Conservation (phyloP, 2,329 filamentous ascomycete species). For the Amylocarpus encephaloides region DNA sequence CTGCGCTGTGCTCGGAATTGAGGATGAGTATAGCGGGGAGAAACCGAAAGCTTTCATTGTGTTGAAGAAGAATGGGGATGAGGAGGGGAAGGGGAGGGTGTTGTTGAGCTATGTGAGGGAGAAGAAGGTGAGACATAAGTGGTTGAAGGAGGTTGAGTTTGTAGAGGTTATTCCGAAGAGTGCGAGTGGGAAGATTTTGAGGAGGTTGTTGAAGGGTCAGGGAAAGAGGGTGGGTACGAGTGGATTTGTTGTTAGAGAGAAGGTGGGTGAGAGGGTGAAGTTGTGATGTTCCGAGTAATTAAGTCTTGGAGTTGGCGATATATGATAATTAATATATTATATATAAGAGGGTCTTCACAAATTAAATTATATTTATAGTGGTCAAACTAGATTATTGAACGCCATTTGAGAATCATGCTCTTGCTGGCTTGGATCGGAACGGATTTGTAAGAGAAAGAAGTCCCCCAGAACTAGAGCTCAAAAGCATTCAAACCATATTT, state of each 20-base stretch:
- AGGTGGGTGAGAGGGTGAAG: not conserved
- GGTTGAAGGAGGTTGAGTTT: constrained; percentile 47
- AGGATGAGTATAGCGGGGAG: constrained; percentile 33
- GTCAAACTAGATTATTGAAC: too few relatives aligned
- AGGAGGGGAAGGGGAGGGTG: constrained; percentile 33
- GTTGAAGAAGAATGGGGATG: constrained; percentile 30
- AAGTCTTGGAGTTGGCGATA: too few relatives aligned
- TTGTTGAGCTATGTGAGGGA: constrained; percentile 45
- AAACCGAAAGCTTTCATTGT: constrained; percentile 55
- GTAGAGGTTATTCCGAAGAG: constrained; percentile 55
- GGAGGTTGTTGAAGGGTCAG: constrained; percentile 46
- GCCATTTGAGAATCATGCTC: too few relatives aligned
- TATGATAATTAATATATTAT: too few relatives aligned
- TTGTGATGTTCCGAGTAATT: not conserved
- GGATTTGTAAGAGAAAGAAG: too few relatives aligned
- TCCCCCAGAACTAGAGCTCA: too few relatives aligned
- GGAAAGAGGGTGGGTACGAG: constrained; percentile 11
- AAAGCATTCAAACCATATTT: too few relatives aligned
- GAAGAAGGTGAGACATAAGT: constrained; percentile 50
- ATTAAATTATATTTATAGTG: too few relatives aligned
- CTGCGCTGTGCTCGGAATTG: constrained; percentile 53
- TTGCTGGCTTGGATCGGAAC: too few relatives aligned
- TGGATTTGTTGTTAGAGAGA: not conserved
- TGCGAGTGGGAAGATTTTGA: constrained; percentile 57
- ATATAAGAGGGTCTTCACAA: too few relatives aligned